phyloP scores from a whole-genome alignment of 306 rosid genomes.

The Albizia julibrissin region DNA sequence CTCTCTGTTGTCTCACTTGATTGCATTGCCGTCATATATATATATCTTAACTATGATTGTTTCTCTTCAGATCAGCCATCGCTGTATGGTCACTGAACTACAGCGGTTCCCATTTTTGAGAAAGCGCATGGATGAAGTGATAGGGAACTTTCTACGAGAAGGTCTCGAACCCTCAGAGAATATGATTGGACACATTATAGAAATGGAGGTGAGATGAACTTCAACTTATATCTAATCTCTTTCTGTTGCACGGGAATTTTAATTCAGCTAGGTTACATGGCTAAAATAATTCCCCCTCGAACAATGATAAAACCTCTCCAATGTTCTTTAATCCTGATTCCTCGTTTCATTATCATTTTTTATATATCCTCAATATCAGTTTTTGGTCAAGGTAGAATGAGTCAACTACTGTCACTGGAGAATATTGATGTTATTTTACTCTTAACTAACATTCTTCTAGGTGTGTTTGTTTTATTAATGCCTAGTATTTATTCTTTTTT shows the following conservation, averaged over 20 bases:
- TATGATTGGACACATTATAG: constrained; percentile 92
- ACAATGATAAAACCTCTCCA: not conserved
- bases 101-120: constrained; percentile 92
- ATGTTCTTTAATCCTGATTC: not conserved
- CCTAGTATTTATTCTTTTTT: not conserved
- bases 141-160: constrained; percentile 83
- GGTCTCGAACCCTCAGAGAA: constrained; percentile 93
- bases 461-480: not conserved
- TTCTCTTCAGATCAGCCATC: constrained; percentile 85
- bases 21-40: not conserved
- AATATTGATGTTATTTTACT: not conserved
- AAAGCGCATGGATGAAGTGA: constrained; percentile 96
- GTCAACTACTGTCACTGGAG: constrained; percentile 3
- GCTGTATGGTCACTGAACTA: constrained; percentile 79
- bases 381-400: constrained; percentile 6
- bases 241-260: not conserved
- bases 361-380: constrained; percentile 2
- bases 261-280: constrained; percentile 10
- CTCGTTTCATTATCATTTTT: constrained; percentile 12
- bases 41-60: constrained; percentile 17
- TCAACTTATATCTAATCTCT: constrained; percentile 15
- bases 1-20: constrained; percentile 15
- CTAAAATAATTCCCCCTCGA: constrained; percentile 6
- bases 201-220: constrained; percentile 79
- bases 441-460: not conserved